phyloP scores from a whole-genome alignment of 441 rosid species.

The Gossypium schwendimanii region DNA sequence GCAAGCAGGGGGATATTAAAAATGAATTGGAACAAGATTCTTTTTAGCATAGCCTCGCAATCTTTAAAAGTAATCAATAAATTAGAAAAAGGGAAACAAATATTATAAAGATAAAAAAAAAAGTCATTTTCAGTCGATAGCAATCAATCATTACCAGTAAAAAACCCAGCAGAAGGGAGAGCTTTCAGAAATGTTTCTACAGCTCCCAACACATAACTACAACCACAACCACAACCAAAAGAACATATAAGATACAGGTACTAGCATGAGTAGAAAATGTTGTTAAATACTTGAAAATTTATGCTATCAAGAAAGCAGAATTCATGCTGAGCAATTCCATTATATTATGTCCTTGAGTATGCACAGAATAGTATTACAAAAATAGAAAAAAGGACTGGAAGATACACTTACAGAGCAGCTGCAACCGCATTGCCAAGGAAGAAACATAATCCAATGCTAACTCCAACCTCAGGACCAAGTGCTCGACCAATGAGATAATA shows the following conservation, averaged over 20 bases:
- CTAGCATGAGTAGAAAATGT: slow-evolving; percentile 5
- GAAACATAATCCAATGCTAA: slow-evolving; percentile 97
- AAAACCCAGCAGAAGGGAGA: slow-evolving; percentile 94
- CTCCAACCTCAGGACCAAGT: slow-evolving; percentile 99
- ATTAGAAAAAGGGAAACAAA: background rate
- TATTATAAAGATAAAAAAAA: background rate
- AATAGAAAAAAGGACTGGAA: slow-evolving; percentile 8
- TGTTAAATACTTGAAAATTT: background rate
- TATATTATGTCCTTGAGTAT: slow-evolving; percentile 4
- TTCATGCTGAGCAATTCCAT: background rate
- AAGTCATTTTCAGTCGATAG: background rate
- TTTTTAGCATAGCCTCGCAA: background rate
- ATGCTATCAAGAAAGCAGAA: slow-evolving; percentile 9
- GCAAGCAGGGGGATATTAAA: slow-evolving; percentile 18
- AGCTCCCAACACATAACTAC: slow-evolving; percentile 98
- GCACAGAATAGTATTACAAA: background rate
- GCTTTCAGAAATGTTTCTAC: slow-evolving; percentile 97
- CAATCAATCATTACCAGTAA: slow-evolving; percentile 50
- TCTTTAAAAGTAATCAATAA: background rate
- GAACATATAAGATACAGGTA: slow-evolving; percentile 14
- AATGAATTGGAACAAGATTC: slow-evolving; percentile 14
- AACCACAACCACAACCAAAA: slow-evolving; percentile 28
- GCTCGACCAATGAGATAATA: slow-evolving; percentile 99
- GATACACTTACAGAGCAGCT: slow-evolving; percentile 88
- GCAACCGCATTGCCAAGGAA: slow-evolving; percentile 99